phyloP scores from a whole-genome alignment of 2,329 filamentous ascomycete genomes.

The Gaeumannomyces sp. region DNA sequence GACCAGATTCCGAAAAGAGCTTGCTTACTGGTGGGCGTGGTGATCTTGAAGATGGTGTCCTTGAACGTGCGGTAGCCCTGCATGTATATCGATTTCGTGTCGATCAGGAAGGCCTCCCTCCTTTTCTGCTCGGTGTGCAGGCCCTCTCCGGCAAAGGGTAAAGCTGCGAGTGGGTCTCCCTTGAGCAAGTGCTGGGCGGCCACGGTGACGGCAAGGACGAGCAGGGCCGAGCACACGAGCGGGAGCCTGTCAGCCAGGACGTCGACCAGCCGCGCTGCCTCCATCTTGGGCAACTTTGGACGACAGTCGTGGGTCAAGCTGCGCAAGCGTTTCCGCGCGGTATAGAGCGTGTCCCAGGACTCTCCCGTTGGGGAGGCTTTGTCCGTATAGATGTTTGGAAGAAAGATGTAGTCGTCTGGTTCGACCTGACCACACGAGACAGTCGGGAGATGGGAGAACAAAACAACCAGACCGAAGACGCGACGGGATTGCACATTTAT shows the following conservation, averaged over 20 bases:
- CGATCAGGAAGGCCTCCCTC: conserved; percentile 20
- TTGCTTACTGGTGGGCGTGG: conserved; percentile 20
- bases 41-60: conserved; percentile 23
- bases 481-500: too few relatives aligned
- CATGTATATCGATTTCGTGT: conserved; percentile 20
- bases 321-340: too few relatives aligned
- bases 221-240: conserved; percentile 15
- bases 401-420: too few relatives aligned
- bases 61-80: conserved; percentile 29
- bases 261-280: background rate
- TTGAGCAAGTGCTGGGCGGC: conserved; percentile 16
- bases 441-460: too few relatives aligned
- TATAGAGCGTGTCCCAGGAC: background rate
- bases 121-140: conserved; percentile 22
- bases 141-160: conserved; percentile 23
- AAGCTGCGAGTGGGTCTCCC: conserved; percentile 15
- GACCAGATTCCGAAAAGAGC: background rate
- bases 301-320: background rate
- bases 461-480: too few relatives aligned
- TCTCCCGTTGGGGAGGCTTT: background rate
- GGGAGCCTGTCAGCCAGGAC: conserved; percentile 11
- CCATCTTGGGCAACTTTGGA: background rate
- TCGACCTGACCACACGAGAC: too few relatives aligned
- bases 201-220: conserved; percentile 14
- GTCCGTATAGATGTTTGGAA: too few relatives aligned